Evolutionary conservation across 2,329 filamentous ascomycete genomes (phyloP), one percentile per base, ranked within the genome.

Genomic region (Penicillium paneum): DNA sequence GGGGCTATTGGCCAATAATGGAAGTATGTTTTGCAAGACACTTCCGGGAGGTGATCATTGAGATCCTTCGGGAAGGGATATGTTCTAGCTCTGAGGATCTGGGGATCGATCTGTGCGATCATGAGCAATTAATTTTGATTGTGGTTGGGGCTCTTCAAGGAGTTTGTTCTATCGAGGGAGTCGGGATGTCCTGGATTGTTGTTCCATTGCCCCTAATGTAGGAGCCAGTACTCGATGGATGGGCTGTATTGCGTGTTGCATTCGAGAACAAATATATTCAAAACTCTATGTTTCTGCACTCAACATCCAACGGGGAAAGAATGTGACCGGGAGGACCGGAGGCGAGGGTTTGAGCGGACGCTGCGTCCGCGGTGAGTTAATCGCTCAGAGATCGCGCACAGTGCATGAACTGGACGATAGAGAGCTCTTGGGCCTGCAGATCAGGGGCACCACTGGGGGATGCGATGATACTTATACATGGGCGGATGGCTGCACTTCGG

Each of bases 391-490:
- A 52, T 46, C 28, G 32, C 29, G 15, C 34, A 21, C 28, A 45
- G 31, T 49, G 55, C 57, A 58, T 56, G 52, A 44, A 55, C 28
- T 40, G 50, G 50, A 47, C 39, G 40, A 36, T 31, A 47, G 28
- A 34, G 41, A 53, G 45, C 15, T 41, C 32, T 41, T 39, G 50
- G 35, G 43, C 8, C 21, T 52, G 60, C 42, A 52, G 60, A 63
- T 64, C 62, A 64, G 60, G 60, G 59, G 61, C 44, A 31, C 10
- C 8, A 49, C 35, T 52, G 35, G 49, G 44, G 44, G 43, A 32
- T 40, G 48, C 32, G 42, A 48, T 53, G 52, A 61, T 60, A 61
- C 58, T 62, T 60, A 62, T 56, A 63, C 47, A 42, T 49, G 38
- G 48, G 47, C 50, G 36, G 28, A 40, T 32, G 15, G 45, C 51